Base-by-base conservation (phyloP, 352 stramenopile genomes). In the Phytophthora hibernalis region DNA sequence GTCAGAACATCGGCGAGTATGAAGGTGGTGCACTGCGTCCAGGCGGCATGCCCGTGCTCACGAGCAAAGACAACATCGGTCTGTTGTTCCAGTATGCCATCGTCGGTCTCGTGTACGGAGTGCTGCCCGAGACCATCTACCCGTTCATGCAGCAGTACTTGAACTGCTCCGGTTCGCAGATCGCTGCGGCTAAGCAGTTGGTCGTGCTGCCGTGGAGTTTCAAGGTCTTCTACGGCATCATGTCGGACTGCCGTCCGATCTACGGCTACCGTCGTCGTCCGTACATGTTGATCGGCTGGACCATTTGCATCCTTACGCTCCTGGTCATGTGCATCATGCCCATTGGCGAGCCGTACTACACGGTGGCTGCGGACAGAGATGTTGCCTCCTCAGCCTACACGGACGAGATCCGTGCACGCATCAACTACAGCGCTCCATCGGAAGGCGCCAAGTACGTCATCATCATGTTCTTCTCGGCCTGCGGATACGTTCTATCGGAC, bases 401-500 rank as follows among this genome's bases (percentile, higher is more conserved):
- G 0, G 28, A 43, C 11, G 74, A 63, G 50, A 59, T 74, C 33
- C 37, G 52, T 12, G 61, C 60, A 12, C 65, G 62, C 2, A 62
- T 87, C 55, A 82, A 85, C 61, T 61, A 61, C 12, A 38, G 54
- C 22, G 81, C 81, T 9, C 31, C 61, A 1, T 61, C 70, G 5
- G 31, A 77, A 24, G 80, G 70, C 12, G 73, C 50, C 61, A 83
- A 82, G 64, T 92, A 89, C 65, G 70, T 87, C n/a, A 66, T 90
- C 16, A 60, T 87, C 38, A 90, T 96, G 76, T 83, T 92, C 53
- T 52, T 93, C 22, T 80, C 85, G 0, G 83, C 85, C 2, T 54
- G 88, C 37, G 87, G 87, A 31, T 95, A 95, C 61, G 72, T 95
- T 12, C 79, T 93, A 48, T 78, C 87, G 5, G 87, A 95, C 60